phyloP scores from a whole-genome alignment of 2,329 filamentous ascomycete species.

The Neoscytalidium dimidiatum region DNA sequence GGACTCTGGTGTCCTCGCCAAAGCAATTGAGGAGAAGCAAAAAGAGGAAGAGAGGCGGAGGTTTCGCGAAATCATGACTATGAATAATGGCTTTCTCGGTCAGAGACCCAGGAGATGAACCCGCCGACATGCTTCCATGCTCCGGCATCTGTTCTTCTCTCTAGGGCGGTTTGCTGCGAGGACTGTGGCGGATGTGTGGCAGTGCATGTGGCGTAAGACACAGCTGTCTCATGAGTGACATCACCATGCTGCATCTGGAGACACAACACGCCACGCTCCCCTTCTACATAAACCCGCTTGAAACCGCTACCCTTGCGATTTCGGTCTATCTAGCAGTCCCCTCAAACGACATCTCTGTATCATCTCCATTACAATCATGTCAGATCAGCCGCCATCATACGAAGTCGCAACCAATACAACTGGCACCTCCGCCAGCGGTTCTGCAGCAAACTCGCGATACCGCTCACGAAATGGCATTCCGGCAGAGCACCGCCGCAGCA shows the following conservation, averaged over 20 bases:
- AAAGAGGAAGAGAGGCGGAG: slow-evolving; percentile 14
- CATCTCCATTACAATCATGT: neutral
- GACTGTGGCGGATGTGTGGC: slow-evolving; percentile 2
- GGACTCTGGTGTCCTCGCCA: slow-evolving; percentile 11
- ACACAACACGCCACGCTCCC: neutral
- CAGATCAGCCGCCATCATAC: slow-evolving; percentile 32
- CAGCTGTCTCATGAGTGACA: neutral
- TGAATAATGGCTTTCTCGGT: slow-evolving; percentile 17
- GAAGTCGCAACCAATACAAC: slow-evolving; percentile 32
- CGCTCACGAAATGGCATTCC: slow-evolving; percentile 56
- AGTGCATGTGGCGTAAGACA: neutral
- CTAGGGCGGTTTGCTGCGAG: no score
- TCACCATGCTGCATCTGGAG: neutral
- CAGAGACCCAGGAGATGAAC: neutral
- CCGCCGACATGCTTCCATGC: no score
- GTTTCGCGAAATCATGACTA: slow-evolving; percentile 8
- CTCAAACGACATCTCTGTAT: neutral
- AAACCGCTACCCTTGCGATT: neutral
- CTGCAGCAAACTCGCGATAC: no score
- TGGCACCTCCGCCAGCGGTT: slow-evolving; percentile 21
- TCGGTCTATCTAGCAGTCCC: no score
- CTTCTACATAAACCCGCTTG: neutral
- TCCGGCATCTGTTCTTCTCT: no score
- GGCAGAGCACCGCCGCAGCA: slow-evolving; percentile 53
- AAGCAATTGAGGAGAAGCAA: neutral